Percentiles rank a stretch among this genome's conserved stretches.
Conservation (phyloP, 768 basidiomycete genomes). For the Amanita pseudoporphyria region DNA sequence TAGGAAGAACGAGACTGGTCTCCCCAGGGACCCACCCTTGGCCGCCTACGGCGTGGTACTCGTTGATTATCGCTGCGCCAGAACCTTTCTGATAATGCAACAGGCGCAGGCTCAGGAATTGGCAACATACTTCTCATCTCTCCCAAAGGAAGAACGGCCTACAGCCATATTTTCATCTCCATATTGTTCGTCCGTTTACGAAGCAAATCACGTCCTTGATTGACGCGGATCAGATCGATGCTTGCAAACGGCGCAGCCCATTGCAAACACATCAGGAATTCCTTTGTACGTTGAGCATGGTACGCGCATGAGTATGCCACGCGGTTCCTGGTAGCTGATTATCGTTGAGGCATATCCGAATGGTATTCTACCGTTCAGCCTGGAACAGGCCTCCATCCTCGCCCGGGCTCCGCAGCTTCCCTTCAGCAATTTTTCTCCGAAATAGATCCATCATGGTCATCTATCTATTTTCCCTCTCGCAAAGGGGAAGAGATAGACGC, state of each 20-base stretch:
- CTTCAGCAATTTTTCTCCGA: conserved; percentile 47
- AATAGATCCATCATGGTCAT: conserved; percentile 55
- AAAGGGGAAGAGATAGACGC: conserved; percentile 60
- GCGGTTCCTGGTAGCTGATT: background rate
- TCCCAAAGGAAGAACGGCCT: conserved; percentile 59
- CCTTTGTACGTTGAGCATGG: conserved; percentile 80
- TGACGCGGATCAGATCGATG: conserved; percentile 56
- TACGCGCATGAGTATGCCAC: conserved; percentile 15
- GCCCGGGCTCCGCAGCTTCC: conserved; percentile 46
- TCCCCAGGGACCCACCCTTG: conserved; percentile 65
- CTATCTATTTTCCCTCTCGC: conserved; percentile 62
- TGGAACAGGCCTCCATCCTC: conserved; percentile 66
- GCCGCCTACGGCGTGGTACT: conserved; percentile 61
- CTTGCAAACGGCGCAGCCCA: conserved; percentile 67
- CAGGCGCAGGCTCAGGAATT: conserved; percentile 70
- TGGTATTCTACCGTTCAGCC: conserved; percentile 71
- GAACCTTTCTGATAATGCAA: background rate
- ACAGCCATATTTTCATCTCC: conserved; percentile 81
- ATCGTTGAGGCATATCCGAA: conserved; percentile 49
- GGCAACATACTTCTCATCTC: conserved; percentile 48
- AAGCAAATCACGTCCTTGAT: background rate
- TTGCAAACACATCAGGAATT: conserved; percentile 47
- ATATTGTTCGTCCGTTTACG: conserved; percentile 44
- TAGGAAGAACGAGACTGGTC: conserved; percentile 58
- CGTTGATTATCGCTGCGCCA: background rate